These are phyloP conservation scores for Amoeboaphelidium protococcarum DNA, from an alignment of 371 early-diverging fungal genomes.

Conservation along the genomic window DNA sequence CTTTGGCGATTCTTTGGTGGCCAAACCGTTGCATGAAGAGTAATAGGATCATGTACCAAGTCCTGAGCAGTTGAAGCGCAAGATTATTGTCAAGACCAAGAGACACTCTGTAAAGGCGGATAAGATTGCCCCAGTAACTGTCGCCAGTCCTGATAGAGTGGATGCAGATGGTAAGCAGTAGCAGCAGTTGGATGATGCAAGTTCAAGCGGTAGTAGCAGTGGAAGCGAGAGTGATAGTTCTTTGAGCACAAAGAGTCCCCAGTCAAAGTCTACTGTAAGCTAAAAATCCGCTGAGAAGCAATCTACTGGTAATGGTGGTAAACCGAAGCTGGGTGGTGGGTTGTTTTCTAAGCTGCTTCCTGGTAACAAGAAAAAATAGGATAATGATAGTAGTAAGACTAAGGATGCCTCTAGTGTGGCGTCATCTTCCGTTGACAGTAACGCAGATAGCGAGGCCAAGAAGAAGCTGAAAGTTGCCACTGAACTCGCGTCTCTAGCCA, in stretches of 20 bases:
- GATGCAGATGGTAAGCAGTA: too few species aligned
- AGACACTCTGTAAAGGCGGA: not conserved
- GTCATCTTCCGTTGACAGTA: not conserved
- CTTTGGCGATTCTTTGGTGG: conserved; percentile 30
- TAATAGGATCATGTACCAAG: conserved; percentile 30
- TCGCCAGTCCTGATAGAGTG: too few species aligned
- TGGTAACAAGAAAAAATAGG: not conserved
- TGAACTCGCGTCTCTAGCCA: conserved; percentile 27
- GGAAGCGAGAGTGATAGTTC: too few species aligned
- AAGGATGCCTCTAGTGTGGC: not conserved
- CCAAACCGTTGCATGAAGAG: conserved; percentile 12
- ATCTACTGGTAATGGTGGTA: too few species aligned
- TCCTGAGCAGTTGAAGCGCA: conserved; percentile 26
- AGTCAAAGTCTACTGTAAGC: too few species aligned
- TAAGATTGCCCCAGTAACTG: too few species aligned
- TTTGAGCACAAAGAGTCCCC: too few species aligned
- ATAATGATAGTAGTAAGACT: not conserved
- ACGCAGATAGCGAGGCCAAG: not conserved
- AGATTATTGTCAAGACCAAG: conserved; percentile 34
- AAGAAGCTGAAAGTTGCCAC: too few species aligned
- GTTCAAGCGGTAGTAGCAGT: too few species aligned
- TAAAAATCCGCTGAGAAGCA: too few species aligned
- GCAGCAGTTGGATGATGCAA: too few species aligned
- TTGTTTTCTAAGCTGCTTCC: not conserved
- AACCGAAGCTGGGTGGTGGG: too few species aligned